Conservation (phyloP, 257 asterid genomes). For the Solanum chilense region DNA sequence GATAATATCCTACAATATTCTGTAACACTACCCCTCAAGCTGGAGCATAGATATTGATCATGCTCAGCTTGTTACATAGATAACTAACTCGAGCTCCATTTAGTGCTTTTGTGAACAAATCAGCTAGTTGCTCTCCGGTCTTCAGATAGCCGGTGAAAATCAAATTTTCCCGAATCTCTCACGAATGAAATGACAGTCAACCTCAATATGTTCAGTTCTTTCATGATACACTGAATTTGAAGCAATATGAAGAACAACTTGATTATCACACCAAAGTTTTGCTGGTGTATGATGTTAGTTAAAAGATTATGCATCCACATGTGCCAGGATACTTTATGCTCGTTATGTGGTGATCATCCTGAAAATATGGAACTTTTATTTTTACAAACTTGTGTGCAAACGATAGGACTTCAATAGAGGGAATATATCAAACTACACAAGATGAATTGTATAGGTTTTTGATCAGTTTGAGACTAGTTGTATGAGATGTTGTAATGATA, state of each 20-base stretch:
- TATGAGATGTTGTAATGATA: neutral
- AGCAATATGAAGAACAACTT: neutral
- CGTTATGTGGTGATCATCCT: neutral
- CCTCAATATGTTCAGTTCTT: neutral
- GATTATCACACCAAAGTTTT: neutral
- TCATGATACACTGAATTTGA: neutral
- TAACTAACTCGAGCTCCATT: neutral
- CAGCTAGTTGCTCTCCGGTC: neutral
- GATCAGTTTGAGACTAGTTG: neutral
- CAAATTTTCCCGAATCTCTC: neutral
- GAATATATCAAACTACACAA: neutral
- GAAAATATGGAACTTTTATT: neutral
- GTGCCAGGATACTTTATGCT: neutral
- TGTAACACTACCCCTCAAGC: too few relatives aligned
- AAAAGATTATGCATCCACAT: neutral
- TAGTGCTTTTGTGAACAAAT: neutral
- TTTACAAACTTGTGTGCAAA: neutral
- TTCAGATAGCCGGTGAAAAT: neutral
- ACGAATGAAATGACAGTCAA: neutral
- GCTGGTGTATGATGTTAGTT: neutral
- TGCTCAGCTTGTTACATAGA: neutral
- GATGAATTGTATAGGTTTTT: neutral
- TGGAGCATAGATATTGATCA: too few relatives aligned
- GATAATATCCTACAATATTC: too few relatives aligned
- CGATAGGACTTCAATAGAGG: neutral